Base-by-base conservation (phyloP, 192 early-diverging fungal species). In the Linderina pennispora region DNA sequence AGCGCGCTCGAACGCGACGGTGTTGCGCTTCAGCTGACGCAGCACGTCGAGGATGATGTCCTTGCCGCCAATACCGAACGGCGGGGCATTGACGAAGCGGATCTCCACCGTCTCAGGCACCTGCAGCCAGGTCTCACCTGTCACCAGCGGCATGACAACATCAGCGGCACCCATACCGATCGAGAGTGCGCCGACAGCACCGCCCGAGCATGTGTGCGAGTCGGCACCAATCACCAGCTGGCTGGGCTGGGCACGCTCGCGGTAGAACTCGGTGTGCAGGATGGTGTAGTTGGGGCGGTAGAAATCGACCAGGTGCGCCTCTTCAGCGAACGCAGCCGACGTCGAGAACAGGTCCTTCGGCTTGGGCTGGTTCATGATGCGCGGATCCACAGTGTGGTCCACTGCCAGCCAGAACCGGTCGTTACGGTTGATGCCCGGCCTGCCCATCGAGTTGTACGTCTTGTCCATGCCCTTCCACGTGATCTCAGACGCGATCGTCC, bases 381-480 rank as follows among this genome's bases (percentile, higher is more conserved):
- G 76, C 13, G 86, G 86, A 43, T 88, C 86, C 20, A 81, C 80
- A 3, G 81, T 86, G 63, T 88, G 86, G 54, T 88, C 86, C 20
- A 82, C 76, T 22, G 86, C 86, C 41, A 88, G 82, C 86, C 86
- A 88, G 66, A 88, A 84, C 36, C 86, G 80, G 36, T 88, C 85
- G 54, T 85, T 85, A 47, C 85, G 79, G 75, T 86, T 77, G 36
- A 87, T 77, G 42, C 64, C 71, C 16, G 86, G 86, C 11, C 80
- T 77, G n/a, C 83, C 83, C 80, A 88, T 80, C 31, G 73, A 65
- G 37, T 85, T 78, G 71, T 84, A 88, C 13, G 83, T 87, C 79
- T 88, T 86, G 72, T 88, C 78, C 86, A 88, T 88, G 38, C 86
- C 85, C 59, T 83, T 81, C 86, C 86, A 88, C n/a, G 85, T 85